Conservation (phyloP, 305 asterid genomes). For the Fraxinus ornus region DNA sequence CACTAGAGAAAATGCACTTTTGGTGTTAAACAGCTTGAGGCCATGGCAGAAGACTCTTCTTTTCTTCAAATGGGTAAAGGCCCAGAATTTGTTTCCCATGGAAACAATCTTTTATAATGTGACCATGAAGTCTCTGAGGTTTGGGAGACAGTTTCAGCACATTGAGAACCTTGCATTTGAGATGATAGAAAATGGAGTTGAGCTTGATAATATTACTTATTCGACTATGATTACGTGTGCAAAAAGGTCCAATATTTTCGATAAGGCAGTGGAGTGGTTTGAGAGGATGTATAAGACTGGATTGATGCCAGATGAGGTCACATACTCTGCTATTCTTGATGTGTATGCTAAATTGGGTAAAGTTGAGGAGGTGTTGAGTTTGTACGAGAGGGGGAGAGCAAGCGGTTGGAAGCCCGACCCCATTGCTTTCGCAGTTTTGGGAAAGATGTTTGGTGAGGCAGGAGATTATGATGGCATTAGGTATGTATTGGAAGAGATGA, state of each 20-base stretch:
- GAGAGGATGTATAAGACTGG: slow-evolving; percentile 97
- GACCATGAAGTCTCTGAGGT: slow-evolving; percentile 81
- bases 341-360: slow-evolving; percentile 81
- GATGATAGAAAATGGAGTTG: slow-evolving; percentile 69
- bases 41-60: slow-evolving; percentile 70
- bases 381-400: slow-evolving; percentile 87
- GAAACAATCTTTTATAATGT: slow-evolving; percentile 94
- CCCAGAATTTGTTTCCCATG: slow-evolving; percentile 55
- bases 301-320: slow-evolving; percentile 93
- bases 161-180: slow-evolving; percentile 74
- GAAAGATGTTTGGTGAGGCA: slow-evolving; percentile 85
- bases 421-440: slow-evolving; percentile 72
- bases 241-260: slow-evolving; percentile 76
- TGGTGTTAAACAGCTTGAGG: slow-evolving; percentile 60
- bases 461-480: slow-evolving; percentile 93
- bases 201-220: slow-evolving; percentile 82
- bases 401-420: slow-evolving; percentile 96
- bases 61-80: slow-evolving; percentile 77
- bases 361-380: slow-evolving; percentile 81
- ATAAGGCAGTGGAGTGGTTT: slow-evolving; percentile 92
- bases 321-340: slow-evolving; percentile 84
- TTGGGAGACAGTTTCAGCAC: slow-evolving; percentile 74
- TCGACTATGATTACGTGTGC: slow-evolving; percentile 88
- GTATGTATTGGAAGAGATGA: slow-evolving; percentile 82
- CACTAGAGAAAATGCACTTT: slow-evolving; percentile 62